Base-by-base conservation (phyloP, 2,329 filamentous ascomycete species). In the Endothia cerciana region DNA sequence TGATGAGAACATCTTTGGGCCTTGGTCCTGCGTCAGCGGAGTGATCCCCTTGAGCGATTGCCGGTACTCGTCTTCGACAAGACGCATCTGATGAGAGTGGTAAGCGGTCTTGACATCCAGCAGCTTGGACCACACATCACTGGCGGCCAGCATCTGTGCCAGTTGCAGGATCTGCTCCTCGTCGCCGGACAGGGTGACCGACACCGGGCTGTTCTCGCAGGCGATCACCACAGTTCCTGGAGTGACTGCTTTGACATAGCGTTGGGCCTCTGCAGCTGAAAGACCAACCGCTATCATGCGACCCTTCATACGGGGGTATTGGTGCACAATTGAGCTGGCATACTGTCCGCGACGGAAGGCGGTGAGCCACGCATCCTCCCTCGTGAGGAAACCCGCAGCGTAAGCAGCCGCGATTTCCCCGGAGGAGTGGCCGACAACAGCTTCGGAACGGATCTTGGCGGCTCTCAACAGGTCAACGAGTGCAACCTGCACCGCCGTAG, bases 361-460 rank as follows among this genome's bases (percentile, higher is more conserved):
- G 40, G 80, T 73, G 56, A 76, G 72, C 78, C 79, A 81, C 4
- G 80, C 81, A 6, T 72, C 72, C 58, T 78, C 71, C 25, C 73
- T 72, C 2, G 75, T 73, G 25, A 83, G 72, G 19, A 74, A 73
- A 0, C 75, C 77, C 0, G 72, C 73, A 10, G 80, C 78, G 63
- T 78, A 81, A 0, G 81, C 80, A 7, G 81, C 81, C 0, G 80
- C 81, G 40, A 83, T 78, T 63, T 83, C 81, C 2, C 81, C 81
- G 0, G 80, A 82, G 0, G 81, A 82, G 67, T 83, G 81, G 0
- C 81, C 80, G 8, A 82, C 72, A 3, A 81, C 78, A 22, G 73
- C 69, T 1, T 40, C 45, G 3, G 65, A 63, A 13, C 10, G 36
- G 4, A 69, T 57, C 7, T 41, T 43, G 22, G 65, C 58, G 15